Conservation (phyloP, 2,329 filamentous ascomycete species). For the Trichoderma brevicompactum region DNA sequence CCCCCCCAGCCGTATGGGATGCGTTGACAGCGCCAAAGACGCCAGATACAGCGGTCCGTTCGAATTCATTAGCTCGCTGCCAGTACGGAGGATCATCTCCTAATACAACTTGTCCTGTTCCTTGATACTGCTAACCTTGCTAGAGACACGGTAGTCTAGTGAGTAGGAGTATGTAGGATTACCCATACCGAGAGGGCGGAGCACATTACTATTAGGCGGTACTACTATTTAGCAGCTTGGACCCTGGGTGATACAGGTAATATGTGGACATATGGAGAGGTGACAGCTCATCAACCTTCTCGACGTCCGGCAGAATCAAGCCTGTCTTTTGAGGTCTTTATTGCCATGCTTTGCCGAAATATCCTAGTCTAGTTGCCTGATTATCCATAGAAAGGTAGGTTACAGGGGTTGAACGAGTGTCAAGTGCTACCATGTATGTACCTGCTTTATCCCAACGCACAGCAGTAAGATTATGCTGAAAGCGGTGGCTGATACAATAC, state of each 20-base stretch:
- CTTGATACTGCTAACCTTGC: too few relatives aligned
- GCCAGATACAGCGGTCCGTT: slow-evolving; percentile 18
- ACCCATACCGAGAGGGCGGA: too few relatives aligned
- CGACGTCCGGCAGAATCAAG: neutral
- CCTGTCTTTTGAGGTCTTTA: neutral
- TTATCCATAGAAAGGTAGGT: neutral
- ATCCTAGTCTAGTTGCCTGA: neutral
- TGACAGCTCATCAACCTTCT: neutral
- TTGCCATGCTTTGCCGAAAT: neutral
- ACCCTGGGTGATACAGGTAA: neutral
- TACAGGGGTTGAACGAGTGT: too few relatives aligned
- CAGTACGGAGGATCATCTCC: neutral
- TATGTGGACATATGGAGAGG: slow-evolving; percentile 14
- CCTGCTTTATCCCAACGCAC: too few relatives aligned
- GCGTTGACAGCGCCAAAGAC: slow-evolving; percentile 4
- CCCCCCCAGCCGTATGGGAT: neutral
- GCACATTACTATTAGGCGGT: too few relatives aligned
- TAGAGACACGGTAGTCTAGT: too few relatives aligned
- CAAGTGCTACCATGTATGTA: too few relatives aligned
- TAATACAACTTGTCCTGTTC: neutral
- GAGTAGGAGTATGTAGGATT: too few relatives aligned
- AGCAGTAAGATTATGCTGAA: too few relatives aligned
- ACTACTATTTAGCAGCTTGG: neutral
- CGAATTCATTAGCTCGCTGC: neutral
- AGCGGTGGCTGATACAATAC: too few relatives aligned